These are phyloP conservation scores for Paramecium tetraurelia DNA, from an alignment of 73 alveolate species.

Conservation along the genomic window DNA sequence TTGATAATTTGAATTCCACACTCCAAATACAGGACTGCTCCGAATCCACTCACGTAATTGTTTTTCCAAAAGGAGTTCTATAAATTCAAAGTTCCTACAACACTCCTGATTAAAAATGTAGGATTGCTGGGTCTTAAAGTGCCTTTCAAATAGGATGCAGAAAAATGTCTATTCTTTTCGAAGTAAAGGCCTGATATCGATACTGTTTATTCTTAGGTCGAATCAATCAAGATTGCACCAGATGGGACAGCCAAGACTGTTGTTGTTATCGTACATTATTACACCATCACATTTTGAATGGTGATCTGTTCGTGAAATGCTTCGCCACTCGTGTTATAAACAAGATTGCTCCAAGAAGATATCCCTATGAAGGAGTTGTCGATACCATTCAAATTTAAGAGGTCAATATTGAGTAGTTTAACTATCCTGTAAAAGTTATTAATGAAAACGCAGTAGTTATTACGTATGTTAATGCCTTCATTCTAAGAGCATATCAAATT, in stretches of 20 bases:
- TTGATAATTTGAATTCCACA: neutral
- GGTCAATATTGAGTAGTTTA: neutral
- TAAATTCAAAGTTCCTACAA: neutral
- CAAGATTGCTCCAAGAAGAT: conserved; percentile 43
- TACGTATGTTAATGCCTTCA: neutral
- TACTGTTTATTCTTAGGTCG: neutral
- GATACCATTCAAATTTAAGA: neutral
- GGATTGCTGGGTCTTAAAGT: conserved; percentile 24
- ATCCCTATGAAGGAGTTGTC: conserved; percentile 20
- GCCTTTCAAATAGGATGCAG: neutral
- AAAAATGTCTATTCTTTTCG: neutral
- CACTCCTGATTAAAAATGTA: neutral
- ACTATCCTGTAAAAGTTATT: conserved; percentile 11
- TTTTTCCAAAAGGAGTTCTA: neutral
- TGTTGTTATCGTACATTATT: neutral
- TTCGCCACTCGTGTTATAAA: neutral
- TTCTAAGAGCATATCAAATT: neutral
- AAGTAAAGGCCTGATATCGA: neutral
- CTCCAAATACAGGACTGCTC: conserved; percentile 1
- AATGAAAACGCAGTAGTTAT: conserved; percentile 2
- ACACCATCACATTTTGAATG: neutral
- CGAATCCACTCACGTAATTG: conserved; percentile 17
- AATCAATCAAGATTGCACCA: neutral
- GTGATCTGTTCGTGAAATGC: neutral
- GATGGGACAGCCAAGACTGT: conserved; percentile 52